phyloP scores from a whole-genome alignment of 2,329 filamentous ascomycete species.

The Aschersonia sp. region DNA sequence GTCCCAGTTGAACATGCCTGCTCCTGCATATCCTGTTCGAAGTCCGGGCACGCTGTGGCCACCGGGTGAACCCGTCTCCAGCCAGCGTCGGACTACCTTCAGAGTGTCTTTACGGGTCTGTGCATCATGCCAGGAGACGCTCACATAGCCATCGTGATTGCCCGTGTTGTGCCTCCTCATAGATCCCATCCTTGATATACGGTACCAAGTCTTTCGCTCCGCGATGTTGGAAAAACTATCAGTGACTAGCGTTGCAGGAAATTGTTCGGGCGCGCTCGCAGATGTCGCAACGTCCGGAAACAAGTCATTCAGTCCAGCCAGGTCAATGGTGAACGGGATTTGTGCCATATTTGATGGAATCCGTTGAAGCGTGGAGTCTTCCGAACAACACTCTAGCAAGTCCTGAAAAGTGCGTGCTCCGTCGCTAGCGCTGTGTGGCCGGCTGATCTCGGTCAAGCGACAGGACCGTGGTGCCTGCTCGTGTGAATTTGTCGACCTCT shows the following conservation, averaged over 20 bases:
- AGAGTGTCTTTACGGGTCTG: constrained; percentile 37
- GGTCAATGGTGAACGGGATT: constrained; percentile 15
- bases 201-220: constrained; percentile 51
- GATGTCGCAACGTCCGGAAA: constrained; percentile 12
- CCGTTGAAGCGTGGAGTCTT: too few species aligned
- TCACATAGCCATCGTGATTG: constrained; percentile 44
- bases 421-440: too few species aligned
- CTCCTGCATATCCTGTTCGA: constrained; percentile 23
- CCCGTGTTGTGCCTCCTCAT: constrained; percentile 40
- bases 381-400: too few species aligned
- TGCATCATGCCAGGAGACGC: constrained; percentile 43
- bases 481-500: too few species aligned
- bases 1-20: constrained; percentile 48
- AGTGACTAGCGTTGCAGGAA: constrained; percentile 31
- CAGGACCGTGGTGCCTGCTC: too few species aligned
- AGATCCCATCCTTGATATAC: constrained; percentile 45
- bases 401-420: too few species aligned
- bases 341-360: too few species aligned
- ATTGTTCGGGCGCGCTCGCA: constrained; percentile 15
- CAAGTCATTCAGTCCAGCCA: constrained; percentile 18
- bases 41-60: constrained; percentile 28
- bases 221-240: constrained; percentile 40
- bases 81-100: constrained; percentile 48
- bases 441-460: too few species aligned
- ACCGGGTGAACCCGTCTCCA: constrained; percentile 47